These are phyloP conservation scores for Sclerotiophoma versabilis DNA, from an alignment of 2,329 filamentous ascomycete species.

Conservation along the genomic window DNA sequence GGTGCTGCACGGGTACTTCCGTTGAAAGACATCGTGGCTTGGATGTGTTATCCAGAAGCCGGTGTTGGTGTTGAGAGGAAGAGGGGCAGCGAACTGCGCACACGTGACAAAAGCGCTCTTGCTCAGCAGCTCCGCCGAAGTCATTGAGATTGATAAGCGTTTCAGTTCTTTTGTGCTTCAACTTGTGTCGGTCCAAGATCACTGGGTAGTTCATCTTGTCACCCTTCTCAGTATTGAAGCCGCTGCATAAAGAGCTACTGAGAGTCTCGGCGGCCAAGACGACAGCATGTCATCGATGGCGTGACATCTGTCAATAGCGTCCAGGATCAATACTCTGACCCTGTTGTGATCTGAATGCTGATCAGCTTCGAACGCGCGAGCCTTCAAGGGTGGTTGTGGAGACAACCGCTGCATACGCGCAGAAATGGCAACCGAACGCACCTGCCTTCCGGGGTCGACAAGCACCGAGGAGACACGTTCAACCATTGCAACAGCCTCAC, in stretches of 20 bases:
- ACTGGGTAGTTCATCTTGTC: not conserved
- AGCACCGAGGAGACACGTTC: constrained; percentile 17
- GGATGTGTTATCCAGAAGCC: not conserved
- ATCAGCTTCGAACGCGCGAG: constrained; percentile 6
- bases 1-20: not conserved
- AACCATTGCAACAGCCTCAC: constrained; percentile 7
- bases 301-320: constrained; percentile 15
- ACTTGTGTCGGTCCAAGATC: not conserved
- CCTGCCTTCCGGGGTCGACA: constrained; percentile 10
- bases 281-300: not conserved
- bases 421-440: constrained; percentile 18
- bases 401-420: constrained; percentile 15
- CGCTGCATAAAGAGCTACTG: not conserved
- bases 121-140: not conserved
- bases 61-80: constrained; percentile 1
- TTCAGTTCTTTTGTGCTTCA: constrained; percentile 5
- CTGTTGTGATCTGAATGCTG: not conserved
- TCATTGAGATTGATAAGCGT: constrained; percentile 1
- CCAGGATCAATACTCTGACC: not conserved
- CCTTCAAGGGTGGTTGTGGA: constrained; percentile 10
- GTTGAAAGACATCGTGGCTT: not conserved
- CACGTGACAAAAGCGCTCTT: constrained; percentile 5
- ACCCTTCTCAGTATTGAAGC: not conserved
- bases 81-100: not conserved
- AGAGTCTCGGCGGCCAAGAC: constrained; percentile 10